Evolutionary conservation across 345 rosid species (phyloP), one percentile per base, ranked within the genome.

Genomic region (Adansonia digitata): DNA sequence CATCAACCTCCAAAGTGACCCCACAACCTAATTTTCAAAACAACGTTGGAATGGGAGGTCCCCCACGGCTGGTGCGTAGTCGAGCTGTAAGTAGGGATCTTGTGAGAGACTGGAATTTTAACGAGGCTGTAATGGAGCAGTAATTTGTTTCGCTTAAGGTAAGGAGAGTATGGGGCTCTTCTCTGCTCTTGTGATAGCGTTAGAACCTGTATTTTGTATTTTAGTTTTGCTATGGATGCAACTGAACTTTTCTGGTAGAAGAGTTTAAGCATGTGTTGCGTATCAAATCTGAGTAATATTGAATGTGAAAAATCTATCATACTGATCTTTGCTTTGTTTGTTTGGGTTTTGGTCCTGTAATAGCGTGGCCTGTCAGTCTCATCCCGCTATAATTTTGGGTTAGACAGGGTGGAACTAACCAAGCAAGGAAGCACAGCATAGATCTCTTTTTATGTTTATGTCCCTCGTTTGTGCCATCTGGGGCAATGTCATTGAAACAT

Each of bases 61-160:
- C 97, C 0, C 98, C 98, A 29, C 78, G 97, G 59, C 83, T 94
- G 42, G 97, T 94, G 53, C 85, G 97, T 17, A 94, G 98, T 82
- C 87, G 79, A 55, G 98, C 98, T 0, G 91, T 94, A 66, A 86
- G 92, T 75, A 89, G 98, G 83, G 98, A 94, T 84, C 63, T 94
- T 57, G 97, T 90, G 69, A 87, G 97, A 84, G 97, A 94, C 88
- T 94, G 98, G 98, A 92, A 94, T 82, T 94, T 94, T 14, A 90
- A 88, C 8, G 90, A 88, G 86, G 85, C 48, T 8, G 86, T 68
- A 43, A 71, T 85, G 76, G 87, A 84, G 79, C 85, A 81, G 69
- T 92, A 88, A 83, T 69, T 56, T 65, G 11, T 27, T 53, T 55
- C 22, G 22, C 45, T 18, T 26, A 68, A 37, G 55, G 60, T 55